Evolutionary conservation across 2,329 filamentous ascomycete species (phyloP), one percentile per base, ranked within the genome.

Genomic region (Pseudopithomyces maydicus): DNA sequence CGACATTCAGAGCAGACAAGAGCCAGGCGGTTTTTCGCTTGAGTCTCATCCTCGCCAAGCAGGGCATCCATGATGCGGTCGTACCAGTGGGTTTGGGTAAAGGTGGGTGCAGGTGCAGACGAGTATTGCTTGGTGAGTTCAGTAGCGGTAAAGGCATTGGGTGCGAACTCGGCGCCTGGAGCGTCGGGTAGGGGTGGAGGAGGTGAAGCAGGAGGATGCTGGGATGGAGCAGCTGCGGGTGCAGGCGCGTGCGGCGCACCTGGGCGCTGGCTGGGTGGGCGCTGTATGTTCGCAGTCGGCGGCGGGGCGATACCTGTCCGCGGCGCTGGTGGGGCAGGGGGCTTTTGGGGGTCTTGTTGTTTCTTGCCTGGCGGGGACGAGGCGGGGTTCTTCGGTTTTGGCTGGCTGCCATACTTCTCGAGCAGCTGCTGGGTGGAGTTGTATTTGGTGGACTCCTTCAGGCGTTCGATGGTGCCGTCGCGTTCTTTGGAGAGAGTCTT

Each of bases 401-500:
- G 62, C 46, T 88, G 86, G 19, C 82, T 80, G 10, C 92, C 93
- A 74, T 99, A 99, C 70, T 98, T 99, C 70, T 98, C 91, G 11
- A 99, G 85, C 57, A 99, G 79, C 73, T 97, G 88, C 70, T 96
- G 87, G 1, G 95, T 99, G 32, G 93, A 95, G 77, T 98, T 91
- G 79, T 97, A 99, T 75, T 91, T 97, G 33, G 95, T 99, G 23
- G 93, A 93, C 56, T 90, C 88, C 78, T 99, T 99, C 61, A 99
- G 86, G 77, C 93, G 93, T 74, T 96, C 90, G 63, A 99, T 98
- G 1, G 93, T 97, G 67, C 87, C 87, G 57, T 90, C 87, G 52
- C 94, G 88, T 75, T 97, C 90, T 52, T 87, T 85, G 68, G 93
- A 87, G 35, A 93, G 84, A 19, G 85, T 85, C 66, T 94, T 89